phyloP scores from a whole-genome alignment of 2,329 filamentous ascomycete genomes.

The Thielaviopsis musarum region DNA sequence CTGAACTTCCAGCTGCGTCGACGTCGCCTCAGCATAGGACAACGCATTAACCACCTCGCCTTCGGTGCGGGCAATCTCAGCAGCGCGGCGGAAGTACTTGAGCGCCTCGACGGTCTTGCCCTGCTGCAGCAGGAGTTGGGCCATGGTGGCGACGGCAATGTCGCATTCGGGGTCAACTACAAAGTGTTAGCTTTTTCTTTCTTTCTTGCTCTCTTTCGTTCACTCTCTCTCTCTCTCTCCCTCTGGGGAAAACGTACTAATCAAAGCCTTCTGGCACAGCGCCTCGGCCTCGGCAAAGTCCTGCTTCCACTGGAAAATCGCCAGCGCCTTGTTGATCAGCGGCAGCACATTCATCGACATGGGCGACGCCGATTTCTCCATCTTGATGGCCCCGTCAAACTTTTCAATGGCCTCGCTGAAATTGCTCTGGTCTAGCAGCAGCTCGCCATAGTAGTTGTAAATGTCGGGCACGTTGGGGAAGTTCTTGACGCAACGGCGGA shows the following conservation, averaged over 20 bases:
- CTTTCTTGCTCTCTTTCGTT: too few relatives aligned
- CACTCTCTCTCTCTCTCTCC: too few relatives aligned
- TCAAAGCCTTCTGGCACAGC: slow-evolving; percentile 90
- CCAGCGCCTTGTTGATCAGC: slow-evolving; percentile 94
- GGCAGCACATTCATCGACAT: slow-evolving; percentile 95
- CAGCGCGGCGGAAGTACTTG: slow-evolving; percentile 91
- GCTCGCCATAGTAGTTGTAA: slow-evolving; percentile 98
- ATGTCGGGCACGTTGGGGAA: slow-evolving; percentile 93
- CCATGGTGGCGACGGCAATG: slow-evolving; percentile 97
- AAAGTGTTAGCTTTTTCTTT: too few relatives aligned
- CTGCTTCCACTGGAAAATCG: slow-evolving; percentile 96
- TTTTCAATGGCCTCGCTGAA: slow-evolving; percentile 92
- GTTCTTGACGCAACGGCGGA: slow-evolving; percentile 95
- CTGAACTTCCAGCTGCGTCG: slow-evolving; percentile 85
- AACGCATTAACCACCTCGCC: slow-evolving; percentile 92
- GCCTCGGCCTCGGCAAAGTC: slow-evolving; percentile 91
- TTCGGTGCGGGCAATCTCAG: slow-evolving; percentile 84
- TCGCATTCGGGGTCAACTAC: slow-evolving; percentile 95
- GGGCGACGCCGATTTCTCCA: slow-evolving; percentile 90
- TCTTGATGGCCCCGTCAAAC: slow-evolving; percentile 95
- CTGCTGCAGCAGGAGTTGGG: slow-evolving; percentile 90
- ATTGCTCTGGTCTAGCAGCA: slow-evolving; percentile 91
- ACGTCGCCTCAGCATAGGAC: slow-evolving; percentile 89
- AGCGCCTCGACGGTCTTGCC: slow-evolving; percentile 92
- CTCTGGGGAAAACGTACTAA: slow-evolving; percentile 48